Evolutionary conservation across 306 rosid genomes (phyloP).

Genomic region (Argentina anserina): DNA sequence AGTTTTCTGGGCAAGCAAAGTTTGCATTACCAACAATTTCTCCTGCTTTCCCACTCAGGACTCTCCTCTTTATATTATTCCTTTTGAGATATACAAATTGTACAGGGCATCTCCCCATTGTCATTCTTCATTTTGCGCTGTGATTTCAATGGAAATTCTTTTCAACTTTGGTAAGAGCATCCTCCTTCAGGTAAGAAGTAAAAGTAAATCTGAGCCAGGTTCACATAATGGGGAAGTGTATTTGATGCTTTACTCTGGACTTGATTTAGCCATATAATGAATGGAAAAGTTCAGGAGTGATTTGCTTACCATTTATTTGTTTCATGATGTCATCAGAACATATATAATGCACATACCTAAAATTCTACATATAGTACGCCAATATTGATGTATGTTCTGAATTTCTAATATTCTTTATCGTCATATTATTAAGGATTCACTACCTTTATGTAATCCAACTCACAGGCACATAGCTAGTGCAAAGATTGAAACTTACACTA

Average conservation of each 20-base stretch:
- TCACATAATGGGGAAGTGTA: neutral
- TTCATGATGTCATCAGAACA: too few species aligned
- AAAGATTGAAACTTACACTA: neutral
- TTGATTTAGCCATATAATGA: neutral
- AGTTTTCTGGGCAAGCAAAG: conserved; percentile 3
- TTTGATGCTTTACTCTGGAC: neutral
- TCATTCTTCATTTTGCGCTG: neutral
- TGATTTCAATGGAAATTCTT: neutral
- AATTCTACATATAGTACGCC: too few species aligned
- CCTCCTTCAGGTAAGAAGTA: neutral
- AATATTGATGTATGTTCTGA: too few species aligned
- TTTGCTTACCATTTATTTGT: too few species aligned
- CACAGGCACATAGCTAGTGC: neutral
- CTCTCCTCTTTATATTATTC: neutral
- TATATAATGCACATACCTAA: too few species aligned
- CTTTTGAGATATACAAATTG: neutral
- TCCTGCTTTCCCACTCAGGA: neutral
- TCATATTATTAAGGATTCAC: neutral
- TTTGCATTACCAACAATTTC: neutral
- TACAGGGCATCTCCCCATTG: neutral
- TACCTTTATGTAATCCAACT: neutral
- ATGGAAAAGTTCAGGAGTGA: neutral
- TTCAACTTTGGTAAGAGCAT: neutral
- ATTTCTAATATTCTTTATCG: too few species aligned
- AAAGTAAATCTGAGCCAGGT: neutral